Percentiles rank a stretch among this genome's conserved stretches.
phyloP scores from a whole-genome alignment of 257 asterid species.

The Phtheirospermum japonicum region DNA sequence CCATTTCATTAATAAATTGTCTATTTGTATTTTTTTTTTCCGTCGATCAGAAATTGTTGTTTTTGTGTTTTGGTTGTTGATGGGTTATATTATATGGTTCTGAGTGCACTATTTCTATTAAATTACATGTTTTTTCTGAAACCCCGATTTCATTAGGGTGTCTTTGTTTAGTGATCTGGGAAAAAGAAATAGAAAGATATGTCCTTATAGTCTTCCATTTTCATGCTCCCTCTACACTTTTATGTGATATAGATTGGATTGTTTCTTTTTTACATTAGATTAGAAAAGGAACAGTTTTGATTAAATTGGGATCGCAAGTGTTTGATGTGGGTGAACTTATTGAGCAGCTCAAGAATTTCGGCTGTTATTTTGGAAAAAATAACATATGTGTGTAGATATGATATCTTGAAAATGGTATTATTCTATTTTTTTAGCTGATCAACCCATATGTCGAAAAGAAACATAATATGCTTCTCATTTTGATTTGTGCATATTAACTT shows the following conservation, averaged over 20 bases:
- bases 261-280: too few relatives aligned
- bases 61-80: background rate
- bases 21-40: background rate
- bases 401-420: background rate
- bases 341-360: background rate
- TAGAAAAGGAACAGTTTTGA: background rate
- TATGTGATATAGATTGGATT: background rate
- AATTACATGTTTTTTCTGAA: background rate
- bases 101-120: background rate
- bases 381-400: background rate
- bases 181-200: too few relatives aligned
- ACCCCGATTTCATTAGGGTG: background rate
- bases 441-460: background rate
- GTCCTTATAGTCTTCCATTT: background rate
- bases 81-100: background rate
- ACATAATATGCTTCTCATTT: background rate
- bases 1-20: background rate
- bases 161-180: background rate
- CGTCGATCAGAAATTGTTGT: background rate
- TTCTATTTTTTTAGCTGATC: background rate
- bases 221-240: background rate
- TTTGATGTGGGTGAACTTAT: constrained; percentile 13
- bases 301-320: background rate
- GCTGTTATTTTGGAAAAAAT: background rate
- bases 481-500: background rate